Percentiles rank a stretch among this genome's conserved stretches.
Evolutionary conservation across 768 basidiomycete genomes (phyloP).

Genomic region (Boletus rubroflammeus): DNA sequence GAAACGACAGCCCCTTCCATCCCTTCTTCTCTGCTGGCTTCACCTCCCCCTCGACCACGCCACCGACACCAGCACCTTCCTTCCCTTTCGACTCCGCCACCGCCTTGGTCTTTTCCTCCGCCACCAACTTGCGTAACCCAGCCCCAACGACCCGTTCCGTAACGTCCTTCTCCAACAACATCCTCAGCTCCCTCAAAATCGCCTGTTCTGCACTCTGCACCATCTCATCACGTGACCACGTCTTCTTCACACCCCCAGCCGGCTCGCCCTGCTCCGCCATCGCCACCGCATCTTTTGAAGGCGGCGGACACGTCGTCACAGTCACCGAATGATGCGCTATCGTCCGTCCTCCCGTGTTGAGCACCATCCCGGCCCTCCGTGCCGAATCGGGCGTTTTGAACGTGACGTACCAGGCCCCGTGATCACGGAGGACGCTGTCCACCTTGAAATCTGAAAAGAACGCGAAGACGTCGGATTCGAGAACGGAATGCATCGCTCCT

Average conservation of each 20-base stretch:
- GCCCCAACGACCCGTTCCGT: constrained; percentile 54
- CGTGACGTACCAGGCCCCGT: constrained; percentile 75
- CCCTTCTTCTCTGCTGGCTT: constrained; percentile 45
- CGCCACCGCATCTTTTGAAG: constrained; percentile 33
- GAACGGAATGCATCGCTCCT: constrained; percentile 44
- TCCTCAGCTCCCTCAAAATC: constrained; percentile 54
- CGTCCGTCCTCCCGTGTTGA: constrained; percentile 47
- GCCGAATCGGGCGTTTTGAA: constrained; percentile 65
- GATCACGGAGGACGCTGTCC: constrained; percentile 69
- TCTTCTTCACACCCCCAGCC: constrained; percentile 35
- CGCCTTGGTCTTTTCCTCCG: constrained; percentile 46
- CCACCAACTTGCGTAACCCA: constrained; percentile 50
- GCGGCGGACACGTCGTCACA: constrained; percentile 42
- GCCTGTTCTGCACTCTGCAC: constrained; percentile 52
- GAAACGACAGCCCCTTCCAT: constrained; percentile 45
- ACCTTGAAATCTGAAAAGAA: constrained; percentile 72
- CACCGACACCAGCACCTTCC: constrained; percentile 15
- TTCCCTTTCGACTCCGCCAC: constrained; percentile 22
- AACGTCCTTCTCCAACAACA: constrained; percentile 61
- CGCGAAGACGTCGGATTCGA: constrained; percentile 62
- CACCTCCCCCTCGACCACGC: constrained; percentile 39
- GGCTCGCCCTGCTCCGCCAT: constrained; percentile 30
- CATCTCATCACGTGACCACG: constrained; percentile 53
- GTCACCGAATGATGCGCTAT: constrained; percentile 59
- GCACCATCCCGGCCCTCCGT: constrained; percentile 61